Evolutionary conservation across 2,329 filamentous ascomycete genomes (phyloP).

Genomic region (Trichophyton mentagrophytes): DNA sequence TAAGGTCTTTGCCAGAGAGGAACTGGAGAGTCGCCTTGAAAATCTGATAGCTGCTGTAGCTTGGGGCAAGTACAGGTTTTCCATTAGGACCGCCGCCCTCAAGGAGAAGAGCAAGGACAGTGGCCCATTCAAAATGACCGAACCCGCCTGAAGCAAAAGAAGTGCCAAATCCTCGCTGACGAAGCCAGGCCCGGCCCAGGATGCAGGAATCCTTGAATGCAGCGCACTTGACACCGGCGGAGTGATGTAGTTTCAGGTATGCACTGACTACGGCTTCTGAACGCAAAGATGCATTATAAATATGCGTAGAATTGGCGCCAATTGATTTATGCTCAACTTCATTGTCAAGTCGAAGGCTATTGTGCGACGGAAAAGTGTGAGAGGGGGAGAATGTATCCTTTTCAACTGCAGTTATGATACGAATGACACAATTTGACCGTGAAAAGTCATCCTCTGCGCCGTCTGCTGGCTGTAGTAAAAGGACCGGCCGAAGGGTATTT

Average conservation of each 20-base stretch:
- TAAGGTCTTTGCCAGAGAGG: conserved; percentile 61
- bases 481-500: conserved; percentile 62
- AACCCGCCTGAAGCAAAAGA: conserved; percentile 67
- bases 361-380: conserved; percentile 59
- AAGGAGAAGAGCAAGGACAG: conserved; percentile 66
- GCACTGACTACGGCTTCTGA: conserved; percentile 60
- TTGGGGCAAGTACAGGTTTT: conserved; percentile 58
- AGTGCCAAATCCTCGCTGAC: conserved; percentile 68
- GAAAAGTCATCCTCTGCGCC: conserved; percentile 26
- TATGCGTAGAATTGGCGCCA: conserved; percentile 44
- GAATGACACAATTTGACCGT: conserved; percentile 45
- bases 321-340: conserved; percentile 29
- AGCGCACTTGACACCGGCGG: conserved; percentile 54
- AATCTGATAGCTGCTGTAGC: conserved; percentile 80
- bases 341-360: conserved; percentile 49
- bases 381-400: conserved; percentile 54
- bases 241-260: conserved; percentile 64
- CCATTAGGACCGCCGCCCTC: conserved; percentile 63
- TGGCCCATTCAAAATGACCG: conserved; percentile 81
- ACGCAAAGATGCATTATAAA: conserved; percentile 78
- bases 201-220: conserved; percentile 74
- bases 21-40: conserved; percentile 94
- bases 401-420: conserved; percentile 63
- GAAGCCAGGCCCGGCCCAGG: conserved; percentile 76
- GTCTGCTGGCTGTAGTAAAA: conserved; percentile 34